A percentile compares a stretch with the other conserved stretches of the same genome.
Conservation (phyloP, 176 grass and related monocot species). For the Eragrostis nindensis region DNA sequence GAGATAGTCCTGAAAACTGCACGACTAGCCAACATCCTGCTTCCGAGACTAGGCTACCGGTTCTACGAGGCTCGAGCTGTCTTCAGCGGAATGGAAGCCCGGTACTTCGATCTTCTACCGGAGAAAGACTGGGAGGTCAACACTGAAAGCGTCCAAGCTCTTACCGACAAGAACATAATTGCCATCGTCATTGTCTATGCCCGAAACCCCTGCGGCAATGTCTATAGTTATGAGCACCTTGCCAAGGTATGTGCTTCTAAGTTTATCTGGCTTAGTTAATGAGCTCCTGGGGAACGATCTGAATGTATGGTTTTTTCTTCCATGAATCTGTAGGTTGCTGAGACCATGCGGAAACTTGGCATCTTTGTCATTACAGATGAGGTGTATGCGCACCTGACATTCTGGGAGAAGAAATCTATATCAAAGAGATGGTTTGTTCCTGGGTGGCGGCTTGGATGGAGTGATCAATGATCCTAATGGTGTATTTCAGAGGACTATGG, state of each 20-base stretch:
- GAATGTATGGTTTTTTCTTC: background rate
- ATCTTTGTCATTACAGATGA: conserved; percentile 79
- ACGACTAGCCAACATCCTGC: conserved; percentile 72
- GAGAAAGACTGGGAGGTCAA: conserved; percentile 73
- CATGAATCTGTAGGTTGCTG: conserved; percentile 46
- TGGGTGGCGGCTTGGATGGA: conserved; percentile 90
- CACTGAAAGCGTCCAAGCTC: conserved; percentile 41
- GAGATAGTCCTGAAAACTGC: conserved; percentile 64
- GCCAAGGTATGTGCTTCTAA: conserved; percentile 46
- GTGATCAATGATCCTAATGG: conserved; percentile 51
- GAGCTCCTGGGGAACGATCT: background rate
- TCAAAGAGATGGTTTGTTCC: conserved; percentile 87
- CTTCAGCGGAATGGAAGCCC: conserved; percentile 58
- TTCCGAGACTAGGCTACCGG: conserved; percentile 64
- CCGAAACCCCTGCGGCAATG: conserved; percentile 77
- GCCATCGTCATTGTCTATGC: conserved; percentile 78
- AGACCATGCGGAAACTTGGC: conserved; percentile 63
- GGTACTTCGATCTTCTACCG: conserved; percentile 68
- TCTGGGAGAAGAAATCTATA: conserved; percentile 59
- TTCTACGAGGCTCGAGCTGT: conserved; percentile 59
- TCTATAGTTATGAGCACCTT: conserved; percentile 68
- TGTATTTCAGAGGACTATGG: conserved; percentile 65
- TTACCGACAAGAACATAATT: conserved; percentile 67
- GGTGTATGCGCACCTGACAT: conserved; percentile 65
- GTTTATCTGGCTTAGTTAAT: background rate